These are phyloP conservation scores for Fusarium tricinctum DNA, from an alignment of 2,329 filamentous ascomycete species.

Conservation along the genomic window DNA sequence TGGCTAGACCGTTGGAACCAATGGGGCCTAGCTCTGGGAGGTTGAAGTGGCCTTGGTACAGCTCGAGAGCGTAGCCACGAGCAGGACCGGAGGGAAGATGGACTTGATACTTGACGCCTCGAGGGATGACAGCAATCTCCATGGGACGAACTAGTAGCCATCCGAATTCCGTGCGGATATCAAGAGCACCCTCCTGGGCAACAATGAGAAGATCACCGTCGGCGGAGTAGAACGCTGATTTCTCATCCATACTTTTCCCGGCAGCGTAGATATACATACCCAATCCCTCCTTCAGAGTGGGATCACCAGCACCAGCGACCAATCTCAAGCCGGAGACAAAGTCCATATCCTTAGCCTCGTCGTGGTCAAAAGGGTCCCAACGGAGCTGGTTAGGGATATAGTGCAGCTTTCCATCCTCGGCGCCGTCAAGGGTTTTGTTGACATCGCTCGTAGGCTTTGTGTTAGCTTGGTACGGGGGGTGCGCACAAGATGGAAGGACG, in stretches of 20 bases:
- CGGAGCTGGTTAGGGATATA: conserved; percentile 80
- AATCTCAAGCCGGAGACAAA: conserved; percentile 74
- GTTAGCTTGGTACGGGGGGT: conserved; percentile 68
- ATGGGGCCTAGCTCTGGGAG: conserved; percentile 81
- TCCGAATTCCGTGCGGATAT: conserved; percentile 84
- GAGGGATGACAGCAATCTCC: conserved; percentile 82
- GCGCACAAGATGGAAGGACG: conserved; percentile 74
- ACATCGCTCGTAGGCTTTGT: conserved; percentile 48
- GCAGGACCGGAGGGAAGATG: conserved; percentile 72
- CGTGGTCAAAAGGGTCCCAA: conserved; percentile 85
- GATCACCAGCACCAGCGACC: conserved; percentile 84
- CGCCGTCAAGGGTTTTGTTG: conserved; percentile 45
- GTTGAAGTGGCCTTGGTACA: conserved; percentile 79
- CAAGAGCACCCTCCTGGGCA: conserved; percentile 78
- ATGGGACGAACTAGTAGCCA: conserved; percentile 80
- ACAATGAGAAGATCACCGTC: conserved; percentile 85
- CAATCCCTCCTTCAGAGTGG: conserved; percentile 81
- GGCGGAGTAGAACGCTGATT: conserved; percentile 85
- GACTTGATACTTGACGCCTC: conserved; percentile 81
- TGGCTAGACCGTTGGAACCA: conserved; percentile 81
- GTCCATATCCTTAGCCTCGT: conserved; percentile 64
- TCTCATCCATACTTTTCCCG: conserved; percentile 80
- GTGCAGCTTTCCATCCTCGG: conserved; percentile 49
- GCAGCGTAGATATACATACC: conserved; percentile 87
- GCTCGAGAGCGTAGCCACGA: conserved; percentile 80